These are phyloP conservation scores for Fusarium sp. DNA, from an alignment of 2,329 filamentous ascomycete genomes.

Conservation along the genomic window DNA sequence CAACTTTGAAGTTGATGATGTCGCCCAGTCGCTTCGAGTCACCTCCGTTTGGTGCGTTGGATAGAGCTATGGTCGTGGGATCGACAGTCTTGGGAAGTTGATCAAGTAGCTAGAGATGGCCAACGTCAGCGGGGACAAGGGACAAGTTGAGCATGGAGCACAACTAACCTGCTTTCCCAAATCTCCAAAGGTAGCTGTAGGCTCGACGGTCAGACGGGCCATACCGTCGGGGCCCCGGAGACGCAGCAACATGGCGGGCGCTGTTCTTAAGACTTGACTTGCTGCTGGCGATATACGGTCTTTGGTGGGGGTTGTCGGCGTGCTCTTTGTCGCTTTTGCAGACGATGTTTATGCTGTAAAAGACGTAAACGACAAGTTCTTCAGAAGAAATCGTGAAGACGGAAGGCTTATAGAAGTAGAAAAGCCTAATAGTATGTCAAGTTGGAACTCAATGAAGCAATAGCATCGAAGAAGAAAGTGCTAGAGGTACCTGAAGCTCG, in stretches of 20 bases:
- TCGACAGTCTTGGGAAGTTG: conserved; percentile 72
- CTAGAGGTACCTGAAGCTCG: conserved; percentile 8
- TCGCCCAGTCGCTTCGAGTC: conserved; percentile 70
- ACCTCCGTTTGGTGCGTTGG: conserved; percentile 68
- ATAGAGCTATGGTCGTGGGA: conserved; percentile 68
- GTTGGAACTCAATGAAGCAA: conserved; percentile 38
- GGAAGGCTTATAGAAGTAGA: conserved; percentile 1
- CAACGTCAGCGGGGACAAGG: conserved; percentile 27
- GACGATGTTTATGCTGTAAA: not conserved
- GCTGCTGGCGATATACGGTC: conserved; percentile 5
- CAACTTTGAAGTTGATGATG: conserved; percentile 65
- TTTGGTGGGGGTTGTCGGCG: conserved; percentile 27
- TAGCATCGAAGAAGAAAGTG: conserved; percentile 13
- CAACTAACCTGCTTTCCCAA: conserved; percentile 64
- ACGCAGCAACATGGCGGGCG: conserved; percentile 77
- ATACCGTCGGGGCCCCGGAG: conserved; percentile 94
- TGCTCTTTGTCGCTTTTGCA: conserved; percentile 5
- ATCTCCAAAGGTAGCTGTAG: conserved; percentile 76
- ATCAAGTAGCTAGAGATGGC: conserved; percentile 60
- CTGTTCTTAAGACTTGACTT: conserved; percentile 10
- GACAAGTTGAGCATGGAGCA: not conserved
- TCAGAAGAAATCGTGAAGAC: not conserved
- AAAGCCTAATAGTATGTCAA: conserved; percentile 19
- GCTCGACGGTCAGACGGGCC: conserved; percentile 83
- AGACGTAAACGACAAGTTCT: not conserved